phyloP scores from a whole-genome alignment of 768 basidiomycete genomes.

The Tricholoma bakamatsutake region DNA sequence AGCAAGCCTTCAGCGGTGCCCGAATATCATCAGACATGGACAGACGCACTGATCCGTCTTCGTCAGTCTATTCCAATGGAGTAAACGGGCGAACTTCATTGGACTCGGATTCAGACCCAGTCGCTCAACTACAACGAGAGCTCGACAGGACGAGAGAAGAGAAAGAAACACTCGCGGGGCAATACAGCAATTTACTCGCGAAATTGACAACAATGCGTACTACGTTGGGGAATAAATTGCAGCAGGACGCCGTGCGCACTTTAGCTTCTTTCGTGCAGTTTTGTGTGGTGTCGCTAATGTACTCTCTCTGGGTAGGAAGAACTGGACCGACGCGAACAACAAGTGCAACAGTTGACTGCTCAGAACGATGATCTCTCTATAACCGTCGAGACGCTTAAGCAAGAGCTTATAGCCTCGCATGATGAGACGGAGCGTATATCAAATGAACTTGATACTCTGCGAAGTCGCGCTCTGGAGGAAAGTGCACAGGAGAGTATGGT shows the following conservation, averaged over 20 bases:
- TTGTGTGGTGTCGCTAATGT: constrained; percentile 6
- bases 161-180: constrained; percentile 79
- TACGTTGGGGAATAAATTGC: constrained; percentile 88
- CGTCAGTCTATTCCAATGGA: constrained; percentile 28
- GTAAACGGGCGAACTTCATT: constrained; percentile 26
- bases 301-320: constrained; percentile 70
- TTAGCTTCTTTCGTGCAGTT: not conserved
- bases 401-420: constrained; percentile 72
- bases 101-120: constrained; percentile 41
- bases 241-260: constrained; percentile 84
- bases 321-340: constrained; percentile 87
- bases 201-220: constrained; percentile 93
- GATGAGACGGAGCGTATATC: constrained; percentile 70
- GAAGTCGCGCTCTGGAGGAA: constrained; percentile 59
- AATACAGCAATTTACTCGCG: constrained; percentile 81
- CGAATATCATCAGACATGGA: constrained; percentile 46
- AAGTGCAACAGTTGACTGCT: constrained; percentile 69
- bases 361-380: constrained; percentile 69
- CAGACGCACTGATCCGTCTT: constrained; percentile 23
- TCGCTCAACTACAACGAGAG: constrained; percentile 63
- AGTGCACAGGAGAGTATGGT: constrained; percentile 61
- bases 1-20: constrained; percentile 16
- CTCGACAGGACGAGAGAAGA: constrained; percentile 74
- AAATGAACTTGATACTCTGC: constrained; percentile 62
- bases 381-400: constrained; percentile 74